Conservation (phyloP, 2,329 filamentous ascomycete genomes). For the Xylariaceae sp. region DNA sequence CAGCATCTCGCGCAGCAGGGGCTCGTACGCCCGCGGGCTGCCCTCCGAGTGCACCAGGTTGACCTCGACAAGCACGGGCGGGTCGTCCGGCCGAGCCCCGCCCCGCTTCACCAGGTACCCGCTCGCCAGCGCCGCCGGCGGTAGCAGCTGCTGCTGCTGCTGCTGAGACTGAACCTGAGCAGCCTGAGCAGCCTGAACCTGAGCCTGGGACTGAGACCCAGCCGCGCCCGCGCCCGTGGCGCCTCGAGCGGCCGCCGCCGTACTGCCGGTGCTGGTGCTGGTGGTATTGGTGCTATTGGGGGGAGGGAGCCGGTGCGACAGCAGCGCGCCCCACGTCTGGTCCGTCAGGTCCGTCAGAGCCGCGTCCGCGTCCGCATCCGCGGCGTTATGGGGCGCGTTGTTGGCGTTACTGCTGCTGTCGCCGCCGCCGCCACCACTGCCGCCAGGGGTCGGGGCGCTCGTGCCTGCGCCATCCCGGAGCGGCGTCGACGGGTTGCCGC, state of each 20-base stretch:
- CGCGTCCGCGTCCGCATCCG: conserved; percentile 54
- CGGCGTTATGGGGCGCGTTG: neutral
- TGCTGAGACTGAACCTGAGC: too few relatives aligned
- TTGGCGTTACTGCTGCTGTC: too few relatives aligned
- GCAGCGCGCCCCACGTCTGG: conserved; percentile 67
- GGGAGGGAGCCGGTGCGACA: conserved; percentile 58
- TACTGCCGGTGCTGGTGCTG: conserved; percentile 45
- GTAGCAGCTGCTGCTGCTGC: too few relatives aligned
- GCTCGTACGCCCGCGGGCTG: conserved; percentile 49
- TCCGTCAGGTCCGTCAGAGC: conserved; percentile 66
- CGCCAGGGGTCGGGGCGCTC: conserved; percentile 38
- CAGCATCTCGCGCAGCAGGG: conserved; percentile 62
- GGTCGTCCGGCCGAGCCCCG: conserved; percentile 47
- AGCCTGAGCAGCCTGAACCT: too few relatives aligned
- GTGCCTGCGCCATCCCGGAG: conserved; percentile 28
- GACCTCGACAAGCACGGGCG: conserved; percentile 54
- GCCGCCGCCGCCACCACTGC: too few relatives aligned
- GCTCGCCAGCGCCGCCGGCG: conserved; percentile 53
- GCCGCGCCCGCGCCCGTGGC: too few relatives aligned
- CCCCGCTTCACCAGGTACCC: conserved; percentile 60
- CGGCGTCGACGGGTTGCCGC: conserved; percentile 42
- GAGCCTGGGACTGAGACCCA: too few relatives aligned
- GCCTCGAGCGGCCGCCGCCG: too few relatives aligned
- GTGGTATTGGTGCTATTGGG: conserved; percentile 50
- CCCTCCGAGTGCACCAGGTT: conserved; percentile 54